phyloP scores from a whole-genome alignment of 164 flowering plant species.

The Kingdonia uniflora region DNA sequence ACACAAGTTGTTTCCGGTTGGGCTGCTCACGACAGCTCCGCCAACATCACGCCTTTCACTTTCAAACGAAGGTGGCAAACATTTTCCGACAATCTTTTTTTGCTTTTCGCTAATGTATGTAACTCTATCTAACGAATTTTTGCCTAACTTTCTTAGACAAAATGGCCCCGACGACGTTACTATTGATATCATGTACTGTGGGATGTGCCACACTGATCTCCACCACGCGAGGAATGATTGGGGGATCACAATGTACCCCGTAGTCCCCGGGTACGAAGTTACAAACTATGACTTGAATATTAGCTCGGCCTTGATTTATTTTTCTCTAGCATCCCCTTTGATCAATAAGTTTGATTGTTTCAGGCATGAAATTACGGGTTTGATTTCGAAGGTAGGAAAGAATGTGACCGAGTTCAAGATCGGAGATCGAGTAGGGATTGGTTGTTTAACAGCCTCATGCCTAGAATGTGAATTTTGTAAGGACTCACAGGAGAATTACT shows the following conservation, averaged over 20 bases:
- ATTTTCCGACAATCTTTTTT: neutral
- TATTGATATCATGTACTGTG: constrained; percentile 57
- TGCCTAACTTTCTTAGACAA: constrained; percentile 24
- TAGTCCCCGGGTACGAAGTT: constrained; percentile 82
- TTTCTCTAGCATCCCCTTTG: too few species aligned
- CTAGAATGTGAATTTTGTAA: constrained; percentile 50
- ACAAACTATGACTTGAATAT: too few species aligned
- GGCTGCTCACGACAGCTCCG: constrained; percentile 60
- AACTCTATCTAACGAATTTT: neutral
- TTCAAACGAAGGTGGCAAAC: constrained; percentile 53
- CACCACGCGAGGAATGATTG: constrained; percentile 53
- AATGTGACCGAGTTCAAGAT: constrained; percentile 42
- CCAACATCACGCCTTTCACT: constrained; percentile 42
- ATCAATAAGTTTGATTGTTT: neutral
- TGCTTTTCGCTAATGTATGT: neutral
- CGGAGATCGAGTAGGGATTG: constrained; percentile 60
- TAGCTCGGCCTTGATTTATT: too few species aligned
- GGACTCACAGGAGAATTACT: constrained; percentile 45
- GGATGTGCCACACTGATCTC: constrained; percentile 75
- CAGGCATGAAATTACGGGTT: constrained; percentile 66
- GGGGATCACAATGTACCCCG: constrained; percentile 72
- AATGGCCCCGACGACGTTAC: constrained; percentile 58
- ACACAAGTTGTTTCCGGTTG: constrained; percentile 56
- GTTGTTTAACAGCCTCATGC: constrained; percentile 54
- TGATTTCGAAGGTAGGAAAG: constrained; percentile 41